Base-by-base conservation (phyloP, 306 rosid species). In the Fagus crenata region DNA sequence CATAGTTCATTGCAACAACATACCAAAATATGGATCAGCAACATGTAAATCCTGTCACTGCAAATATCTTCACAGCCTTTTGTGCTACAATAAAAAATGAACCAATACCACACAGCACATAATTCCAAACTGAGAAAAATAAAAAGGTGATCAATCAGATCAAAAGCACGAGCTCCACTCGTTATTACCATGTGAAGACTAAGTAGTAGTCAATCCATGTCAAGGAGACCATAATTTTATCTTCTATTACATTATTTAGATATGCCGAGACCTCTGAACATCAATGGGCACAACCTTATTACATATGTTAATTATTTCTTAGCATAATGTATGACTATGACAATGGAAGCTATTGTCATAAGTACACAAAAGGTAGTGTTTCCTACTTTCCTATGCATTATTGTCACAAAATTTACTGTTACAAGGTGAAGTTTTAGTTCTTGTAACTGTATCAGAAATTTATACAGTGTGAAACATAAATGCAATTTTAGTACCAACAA, bases 1-100 rank as follows among this genome's bases (percentile, higher is more conserved):
- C 70, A 85, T 58, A 41, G 56, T 75, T 46, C 71, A 39, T 39
- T 37, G 49, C 13, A n/a, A 65, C 9, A 65, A 39, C 69, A 14
- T 14, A 0, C 28, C 12, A 36, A 64, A 64, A 64, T 64, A 39
- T n/a, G 12, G 7, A 39, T 67, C 31, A 67, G 33, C 4, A 67
- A 39, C 71, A 17, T 7, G 13, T 39, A n/a, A 7, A 37, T n/a
- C 49, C 71, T 0, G 1, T 67, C 33, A 17, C 49, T n/a, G 71
- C 18, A 11, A 40, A 37, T 17, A 39, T 17, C 8, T 39, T 6
- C 49, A 37, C 49, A 28, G 0, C 71, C 37, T 67, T 67, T 40
- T 39, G 28, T 17, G 71, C 71, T n/a, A 39, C 49, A 39, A 67
- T 11, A 9, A 67, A n/a, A 5, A 36, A 64, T n/a, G 12, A n/a